phyloP scores from a whole-genome alignment of 2,329 filamentous ascomycete genomes.

The Ascochyta pisi region DNA sequence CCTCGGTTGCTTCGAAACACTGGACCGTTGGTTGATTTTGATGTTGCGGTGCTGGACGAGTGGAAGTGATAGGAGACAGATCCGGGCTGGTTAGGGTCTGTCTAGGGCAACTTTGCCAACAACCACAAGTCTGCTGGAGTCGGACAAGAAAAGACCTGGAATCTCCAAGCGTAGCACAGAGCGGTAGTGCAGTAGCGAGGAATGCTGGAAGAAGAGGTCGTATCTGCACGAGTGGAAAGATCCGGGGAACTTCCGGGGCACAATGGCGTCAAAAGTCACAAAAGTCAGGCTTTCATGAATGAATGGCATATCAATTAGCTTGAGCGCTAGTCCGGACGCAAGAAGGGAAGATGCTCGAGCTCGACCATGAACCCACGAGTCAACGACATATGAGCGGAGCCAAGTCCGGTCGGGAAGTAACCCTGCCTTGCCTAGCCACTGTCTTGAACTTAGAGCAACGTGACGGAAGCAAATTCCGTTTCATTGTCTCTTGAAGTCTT shows the following conservation, averaged over 20 bases:
- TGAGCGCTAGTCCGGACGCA: conserved; percentile 4
- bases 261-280: background rate
- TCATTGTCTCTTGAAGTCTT: background rate
- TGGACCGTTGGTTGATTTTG: background rate
- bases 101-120: background rate
- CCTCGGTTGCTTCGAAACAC: conserved; percentile 3
- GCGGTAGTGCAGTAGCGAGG: background rate
- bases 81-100: background rate
- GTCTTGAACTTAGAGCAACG: background rate
- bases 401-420: background rate
- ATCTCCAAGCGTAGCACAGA: background rate
- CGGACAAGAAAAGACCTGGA: background rate
- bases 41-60: conserved; percentile 1
- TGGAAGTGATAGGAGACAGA: conserved; percentile 5
- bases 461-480: background rate
- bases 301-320: conserved; percentile 1
- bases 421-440: background rate
- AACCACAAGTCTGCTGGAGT: background rate
- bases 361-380: background rate
- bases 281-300: conserved; percentile 2
- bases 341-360: conserved; percentile 10
- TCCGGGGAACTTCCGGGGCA: background rate
- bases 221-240: background rate
- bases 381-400: background rate
- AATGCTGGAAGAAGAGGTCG: background rate